These are phyloP conservation scores for Penicillium argentinense DNA, from an alignment of 495 filamentous ascomycete genomes.

Conservation along the genomic window DNA sequence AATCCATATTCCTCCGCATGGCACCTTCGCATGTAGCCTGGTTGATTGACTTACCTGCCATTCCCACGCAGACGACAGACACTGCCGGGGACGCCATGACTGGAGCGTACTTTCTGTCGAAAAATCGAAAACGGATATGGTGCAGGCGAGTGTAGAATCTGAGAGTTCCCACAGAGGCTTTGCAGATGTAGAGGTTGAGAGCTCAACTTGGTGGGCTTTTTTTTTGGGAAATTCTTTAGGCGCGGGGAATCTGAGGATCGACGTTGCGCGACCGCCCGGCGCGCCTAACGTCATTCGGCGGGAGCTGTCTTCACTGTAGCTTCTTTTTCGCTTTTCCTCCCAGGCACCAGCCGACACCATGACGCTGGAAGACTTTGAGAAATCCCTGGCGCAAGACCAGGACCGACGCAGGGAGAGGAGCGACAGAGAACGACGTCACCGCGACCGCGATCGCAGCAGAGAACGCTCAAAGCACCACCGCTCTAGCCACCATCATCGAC, in stretches of 20 bases:
- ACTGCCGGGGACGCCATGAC: conserved; percentile 55
- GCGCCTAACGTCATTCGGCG: conserved; percentile 38
- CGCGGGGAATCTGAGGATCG: conserved; percentile 33
- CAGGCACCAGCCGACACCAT: conserved; percentile 28
- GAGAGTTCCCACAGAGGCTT: not conserved
- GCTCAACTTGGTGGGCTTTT: conserved; percentile 19
- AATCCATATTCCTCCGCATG: too few species aligned
- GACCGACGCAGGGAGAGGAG: conserved; percentile 32
- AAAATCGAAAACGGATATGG: not conserved
- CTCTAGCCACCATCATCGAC: conserved; percentile 41
- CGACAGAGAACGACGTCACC: conserved; percentile 36
- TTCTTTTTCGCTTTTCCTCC: conserved; percentile 8
- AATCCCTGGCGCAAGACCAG: conserved; percentile 46
- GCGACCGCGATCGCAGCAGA: conserved; percentile 40
- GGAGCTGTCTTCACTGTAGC: conserved; percentile 18
- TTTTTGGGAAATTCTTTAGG: conserved; percentile 35
- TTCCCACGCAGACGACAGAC: conserved; percentile 92
- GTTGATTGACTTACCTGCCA: conserved; percentile 64
- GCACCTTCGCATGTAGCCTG: too few species aligned
- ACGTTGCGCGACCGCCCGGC: conserved; percentile 34
- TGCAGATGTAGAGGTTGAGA: not conserved
- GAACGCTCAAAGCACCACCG: conserved; percentile 40
- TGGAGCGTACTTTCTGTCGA: conserved; percentile 4
- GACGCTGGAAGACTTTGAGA: conserved; percentile 57
- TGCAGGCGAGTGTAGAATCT: too few species aligned